These are phyloP conservation scores for Tremella yokohamensis DNA, from an alignment of 768 basidiomycete species.

Conservation along the genomic window DNA sequence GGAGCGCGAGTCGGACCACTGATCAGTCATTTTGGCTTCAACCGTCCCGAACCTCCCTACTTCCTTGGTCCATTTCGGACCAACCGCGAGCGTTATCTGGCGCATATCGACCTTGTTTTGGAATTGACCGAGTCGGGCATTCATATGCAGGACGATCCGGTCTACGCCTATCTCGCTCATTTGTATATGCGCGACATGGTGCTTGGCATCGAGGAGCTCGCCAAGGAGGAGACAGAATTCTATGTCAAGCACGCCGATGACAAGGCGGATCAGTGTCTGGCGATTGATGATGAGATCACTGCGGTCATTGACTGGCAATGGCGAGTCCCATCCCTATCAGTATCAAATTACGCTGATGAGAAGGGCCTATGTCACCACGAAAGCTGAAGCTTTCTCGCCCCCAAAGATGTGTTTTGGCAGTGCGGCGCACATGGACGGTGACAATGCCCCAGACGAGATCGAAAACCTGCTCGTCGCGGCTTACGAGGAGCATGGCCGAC, in stretches of 20 bases:
- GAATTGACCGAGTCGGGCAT: background rate
- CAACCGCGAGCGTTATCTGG: constrained; percentile 1
- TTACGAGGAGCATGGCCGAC: background rate
- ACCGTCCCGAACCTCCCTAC: background rate
- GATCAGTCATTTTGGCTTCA: background rate
- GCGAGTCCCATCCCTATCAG: background rate
- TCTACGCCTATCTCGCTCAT: background rate
- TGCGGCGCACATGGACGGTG: background rate
- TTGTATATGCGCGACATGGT: background rate
- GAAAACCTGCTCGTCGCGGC: background rate
- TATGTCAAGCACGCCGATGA: background rate
- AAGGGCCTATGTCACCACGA: constrained; percentile 3
- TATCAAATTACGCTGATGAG: background rate
- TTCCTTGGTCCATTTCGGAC: background rate
- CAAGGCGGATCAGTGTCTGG: constrained; percentile 2
- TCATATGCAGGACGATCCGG: background rate
- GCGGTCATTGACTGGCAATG: constrained; percentile 1
- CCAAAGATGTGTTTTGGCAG: constrained; percentile 1
- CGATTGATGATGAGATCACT: background rate
- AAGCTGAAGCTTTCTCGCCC: constrained; percentile 1
- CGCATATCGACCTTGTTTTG: constrained; percentile 1
- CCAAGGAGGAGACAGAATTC: background rate
- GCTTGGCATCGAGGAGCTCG: background rate
- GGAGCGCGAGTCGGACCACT: background rate
- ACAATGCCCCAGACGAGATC: background rate